Base-by-base conservation (phyloP, 2,329 filamentous ascomycete genomes). In the Verticillium dahliae region DNA sequence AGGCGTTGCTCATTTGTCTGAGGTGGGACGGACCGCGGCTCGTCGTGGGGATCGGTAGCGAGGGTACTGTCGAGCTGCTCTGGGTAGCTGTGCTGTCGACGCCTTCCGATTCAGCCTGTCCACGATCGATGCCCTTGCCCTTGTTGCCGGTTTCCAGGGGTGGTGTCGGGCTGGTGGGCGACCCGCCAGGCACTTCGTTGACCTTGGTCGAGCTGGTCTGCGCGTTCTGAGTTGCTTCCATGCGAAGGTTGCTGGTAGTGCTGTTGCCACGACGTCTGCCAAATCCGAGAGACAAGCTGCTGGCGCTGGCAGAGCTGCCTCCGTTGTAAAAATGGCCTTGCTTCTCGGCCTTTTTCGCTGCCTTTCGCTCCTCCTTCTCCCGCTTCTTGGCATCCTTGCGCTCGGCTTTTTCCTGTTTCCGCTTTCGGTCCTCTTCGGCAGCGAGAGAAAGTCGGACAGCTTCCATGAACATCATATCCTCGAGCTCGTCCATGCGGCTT, bases 401-500 rank as follows among this genome's bases (percentile, higher is more conserved):
- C 0, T 84, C 83, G 62, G 92, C 90, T 71, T 93, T 94, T 58
- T 95, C 91, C 57, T 90, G 88, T 69, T 91, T 95, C 56, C 85
- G 89, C 67, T 92, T 90, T n/a, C 94, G 85, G 52, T 98, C 94
- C 69, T 98, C 94, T 72, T 99, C 95, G 1, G 91, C 89, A 0
- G 90, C 92, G n/a, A 99, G 80, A 57, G 92, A 97, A 35, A 97
- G 75, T 45, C 95, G 84, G 57, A 99, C 96, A 0, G 95, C 95
- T 73, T 99, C 95, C 82, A 95, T 92, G 81, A 98, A 92, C 95
- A 99, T 99, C 80, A 99, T 90, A 57, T 97, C 94, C 72, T 99
- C 95, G 0, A 98, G 82, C 67, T 98, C 93, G 27, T 96, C 91
- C 71, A 96, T 86, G 35, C 91, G 83, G 61, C 71, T 73, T 56